Evolutionary conservation across 2,329 filamentous ascomycete species (phyloP), one percentile per base, ranked within the genome.

Genomic region (Shiraia bambusicola): DNA sequence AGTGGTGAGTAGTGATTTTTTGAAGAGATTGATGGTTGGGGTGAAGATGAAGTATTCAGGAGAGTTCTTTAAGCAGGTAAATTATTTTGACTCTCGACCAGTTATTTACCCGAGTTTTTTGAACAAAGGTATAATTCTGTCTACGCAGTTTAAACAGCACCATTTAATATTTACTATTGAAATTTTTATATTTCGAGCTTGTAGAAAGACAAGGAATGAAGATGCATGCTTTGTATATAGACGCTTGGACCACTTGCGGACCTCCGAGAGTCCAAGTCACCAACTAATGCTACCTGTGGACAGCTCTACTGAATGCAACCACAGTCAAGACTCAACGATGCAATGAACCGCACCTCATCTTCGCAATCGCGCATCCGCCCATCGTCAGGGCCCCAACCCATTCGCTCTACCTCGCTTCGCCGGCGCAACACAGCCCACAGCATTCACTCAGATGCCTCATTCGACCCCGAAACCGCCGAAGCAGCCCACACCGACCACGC

Each of bases 371-470:
- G 58, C 33, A 40, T 44, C 37, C 36, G 37, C 33, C 41, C 35
- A 9, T 29, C 47, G 4, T 35, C 43, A 3, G 43, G 45, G 27
- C 42, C 45, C n/a, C 47, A 38, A 24, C 41, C 56, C 32, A 42
- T 56, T 27, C 68, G 63, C 35, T 63, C 62, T 3, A 49, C 65
- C 47, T 81, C 75, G 45, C 71, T 76, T 40, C 70, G 64, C 24
- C 84, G 83, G 47, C 74, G 85, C 65, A 83, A 81, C 53, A 79
- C 87, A 45, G 74, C 88, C 35, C 83, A 84, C 31, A 85, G 84
- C 46, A 81, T 82, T 26, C 78, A 75, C 10, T 85, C 88, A 66
- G 77, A 77, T 51, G 77, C 76, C 15, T 85, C 89, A 66, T 77
- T 76, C 50, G 83, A 82, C 47, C 78, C 84, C 45, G 72, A 75